Conservation (phyloP, 331 rosid genomes). For the Quercus tomentella region DNA sequence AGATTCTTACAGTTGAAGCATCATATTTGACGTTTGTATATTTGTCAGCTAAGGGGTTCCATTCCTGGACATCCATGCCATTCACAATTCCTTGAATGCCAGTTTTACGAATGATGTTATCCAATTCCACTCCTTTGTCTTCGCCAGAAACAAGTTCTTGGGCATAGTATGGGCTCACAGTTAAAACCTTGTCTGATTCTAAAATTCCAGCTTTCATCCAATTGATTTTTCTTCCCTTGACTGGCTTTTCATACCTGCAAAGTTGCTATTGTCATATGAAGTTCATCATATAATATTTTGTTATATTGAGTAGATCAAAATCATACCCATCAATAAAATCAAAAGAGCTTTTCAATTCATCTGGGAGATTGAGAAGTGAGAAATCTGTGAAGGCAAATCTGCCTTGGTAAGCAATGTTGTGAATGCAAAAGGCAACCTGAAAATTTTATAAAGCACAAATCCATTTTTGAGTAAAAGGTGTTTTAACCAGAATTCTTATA, state of each 20-base stretch:
- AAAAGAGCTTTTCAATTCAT: slow-evolving; percentile 55
- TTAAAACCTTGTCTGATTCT: slow-evolving; percentile 54
- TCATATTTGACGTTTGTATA: slow-evolving; percentile 43
- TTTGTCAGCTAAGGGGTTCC: slow-evolving; percentile 75
- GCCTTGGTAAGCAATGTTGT: slow-evolving; percentile 87
- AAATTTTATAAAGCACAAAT: slow-evolving; percentile 4
- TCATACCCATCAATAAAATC: slow-evolving; percentile 81
- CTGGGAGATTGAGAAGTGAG: slow-evolving; percentile 60
- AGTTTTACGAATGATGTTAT: slow-evolving; percentile 44
- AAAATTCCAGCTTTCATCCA: slow-evolving; percentile 78
- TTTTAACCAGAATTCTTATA: slow-evolving; percentile 9
- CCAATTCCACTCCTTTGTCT: slow-evolving; percentile 71
- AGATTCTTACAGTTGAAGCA: slow-evolving; percentile 49
- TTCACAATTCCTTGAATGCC: slow-evolving; percentile 54
- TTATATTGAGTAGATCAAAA: neutral
- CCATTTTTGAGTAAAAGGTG: neutral
- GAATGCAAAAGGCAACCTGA: slow-evolving; percentile 74
- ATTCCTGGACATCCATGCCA: slow-evolving; percentile 88
- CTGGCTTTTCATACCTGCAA: slow-evolving; percentile 56
- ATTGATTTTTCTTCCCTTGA: slow-evolving; percentile 66
- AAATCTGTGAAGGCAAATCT: slow-evolving; percentile 57
- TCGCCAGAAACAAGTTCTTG: slow-evolving; percentile 51
- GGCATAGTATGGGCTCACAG: slow-evolving; percentile 79
- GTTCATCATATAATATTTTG: neutral
- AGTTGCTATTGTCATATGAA: neutral